These are phyloP conservation scores for Fusarium mexicanum DNA, from an alignment of 2,329 filamentous ascomycete genomes.

Conservation along the genomic window DNA sequence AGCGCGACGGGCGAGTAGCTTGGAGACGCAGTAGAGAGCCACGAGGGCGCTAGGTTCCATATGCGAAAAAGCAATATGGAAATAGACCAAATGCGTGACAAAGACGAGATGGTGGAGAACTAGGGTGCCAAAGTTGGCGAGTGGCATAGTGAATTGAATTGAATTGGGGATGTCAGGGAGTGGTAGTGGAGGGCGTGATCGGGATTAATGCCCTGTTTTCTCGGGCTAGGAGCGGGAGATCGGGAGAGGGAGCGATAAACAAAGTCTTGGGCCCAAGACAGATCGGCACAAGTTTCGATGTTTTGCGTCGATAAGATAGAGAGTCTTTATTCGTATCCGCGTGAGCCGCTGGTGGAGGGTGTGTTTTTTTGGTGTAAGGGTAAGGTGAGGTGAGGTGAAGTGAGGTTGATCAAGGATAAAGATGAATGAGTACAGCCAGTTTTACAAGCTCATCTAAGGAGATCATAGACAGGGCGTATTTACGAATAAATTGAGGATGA, in stretches of 20 bases:
- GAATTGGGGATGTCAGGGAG: neutral
- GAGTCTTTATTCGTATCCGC: constrained; percentile 8
- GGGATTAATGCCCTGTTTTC: constrained; percentile 11
- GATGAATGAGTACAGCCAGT: neutral
- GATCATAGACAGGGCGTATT: neutral
- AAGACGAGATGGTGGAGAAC: constrained; percentile 63
- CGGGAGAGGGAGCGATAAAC: neutral
- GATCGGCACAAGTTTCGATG: constrained; percentile 13
- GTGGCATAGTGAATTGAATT: constrained; percentile 53
- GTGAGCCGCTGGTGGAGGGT: constrained; percentile 29
- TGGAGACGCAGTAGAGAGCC: constrained; percentile 59
- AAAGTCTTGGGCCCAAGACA: neutral
- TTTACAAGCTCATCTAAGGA: neutral
- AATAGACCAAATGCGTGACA: constrained; percentile 63
- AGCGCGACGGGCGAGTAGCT: constrained; percentile 57
- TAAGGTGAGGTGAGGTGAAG: constrained; percentile 6
- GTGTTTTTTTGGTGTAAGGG: neutral
- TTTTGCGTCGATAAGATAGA: neutral
- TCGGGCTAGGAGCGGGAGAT: neutral
- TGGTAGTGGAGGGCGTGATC: neutral
- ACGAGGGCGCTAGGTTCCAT: constrained; percentile 59
- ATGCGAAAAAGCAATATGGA: constrained; percentile 60
- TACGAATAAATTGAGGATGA: neutral
- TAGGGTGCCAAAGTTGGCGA: constrained; percentile 62
- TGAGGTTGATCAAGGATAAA: constrained; percentile 9